phyloP scores from a whole-genome alignment of 768 basidiomycete species.

The Termitomyces sp. region DNA sequence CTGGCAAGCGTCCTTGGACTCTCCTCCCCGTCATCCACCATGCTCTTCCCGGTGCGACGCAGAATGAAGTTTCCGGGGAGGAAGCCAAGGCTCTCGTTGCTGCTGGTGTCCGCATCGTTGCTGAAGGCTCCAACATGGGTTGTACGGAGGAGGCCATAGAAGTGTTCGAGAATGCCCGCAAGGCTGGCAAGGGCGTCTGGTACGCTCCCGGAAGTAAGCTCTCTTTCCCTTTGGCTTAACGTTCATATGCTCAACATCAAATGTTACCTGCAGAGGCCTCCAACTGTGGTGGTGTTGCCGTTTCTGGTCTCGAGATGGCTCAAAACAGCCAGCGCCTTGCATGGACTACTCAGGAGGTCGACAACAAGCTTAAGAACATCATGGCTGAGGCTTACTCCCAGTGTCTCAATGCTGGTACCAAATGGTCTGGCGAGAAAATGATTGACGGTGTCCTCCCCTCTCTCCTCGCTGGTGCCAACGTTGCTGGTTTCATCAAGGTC shows the following conservation, averaged over 20 bases:
- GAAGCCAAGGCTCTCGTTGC: slow-evolving; percentile 67
- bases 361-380: slow-evolving; percentile 62
- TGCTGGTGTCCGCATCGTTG: slow-evolving; percentile 65
- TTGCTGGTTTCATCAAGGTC: slow-evolving; percentile 65
- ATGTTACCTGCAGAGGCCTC: slow-evolving; percentile 32
- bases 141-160: slow-evolving; percentile 69
- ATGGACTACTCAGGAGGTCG: slow-evolving; percentile 61
- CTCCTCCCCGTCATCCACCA: slow-evolving; percentile 58
- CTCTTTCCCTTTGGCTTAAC: background rate
- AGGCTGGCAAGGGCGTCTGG: slow-evolving; percentile 48
- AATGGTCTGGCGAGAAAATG: slow-evolving; percentile 48
- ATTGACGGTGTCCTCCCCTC: slow-evolving; percentile 37
- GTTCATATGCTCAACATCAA: background rate
- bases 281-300: slow-evolving; percentile 73
- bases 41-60: slow-evolving; percentile 65
- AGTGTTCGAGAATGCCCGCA: slow-evolving; percentile 61
- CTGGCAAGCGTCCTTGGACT: slow-evolving; percentile 63
- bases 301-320: slow-evolving; percentile 76
- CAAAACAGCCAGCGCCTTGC: slow-evolving; percentile 66
- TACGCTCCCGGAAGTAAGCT: slow-evolving; percentile 68
- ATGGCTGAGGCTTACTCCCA: slow-evolving; percentile 61
- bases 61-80: slow-evolving; percentile 63
- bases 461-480: slow-evolving; percentile 64
- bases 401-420: slow-evolving; percentile 50
- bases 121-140: slow-evolving; percentile 78